A percentile compares a stretch with the other conserved stretches of the same genome.
phyloP scores from a whole-genome alignment of 768 basidiomycete species.

The Paxillus ammoniavirescens region DNA sequence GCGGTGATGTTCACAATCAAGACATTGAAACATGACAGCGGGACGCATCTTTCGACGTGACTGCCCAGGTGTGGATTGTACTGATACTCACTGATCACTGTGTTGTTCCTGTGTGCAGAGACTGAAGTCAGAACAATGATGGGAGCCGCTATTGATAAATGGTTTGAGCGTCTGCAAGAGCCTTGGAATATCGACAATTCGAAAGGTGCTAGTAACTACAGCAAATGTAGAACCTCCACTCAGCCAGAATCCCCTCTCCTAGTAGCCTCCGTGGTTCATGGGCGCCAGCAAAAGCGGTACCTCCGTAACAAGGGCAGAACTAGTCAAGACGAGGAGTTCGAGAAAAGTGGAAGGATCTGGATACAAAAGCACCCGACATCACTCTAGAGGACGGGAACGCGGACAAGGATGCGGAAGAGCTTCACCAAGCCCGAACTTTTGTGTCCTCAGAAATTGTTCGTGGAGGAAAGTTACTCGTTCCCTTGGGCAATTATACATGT shows the following conservation, averaged over 20 bases:
- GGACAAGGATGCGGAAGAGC: conserved; percentile 85
- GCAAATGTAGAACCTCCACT: conserved; percentile 36
- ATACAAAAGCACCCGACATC: conserved; percentile 38
- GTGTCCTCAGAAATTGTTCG: conserved; percentile 80
- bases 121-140: no score
- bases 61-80: no score
- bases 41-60: no score
- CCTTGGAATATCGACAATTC: no score
- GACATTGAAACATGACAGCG: no score
- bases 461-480: conserved; percentile 13
- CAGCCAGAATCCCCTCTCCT: conserved; percentile 34
- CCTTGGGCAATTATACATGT: conserved; percentile 13
- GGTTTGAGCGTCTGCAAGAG: background rate
- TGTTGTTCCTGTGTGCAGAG: no score
- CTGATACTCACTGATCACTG: no score
- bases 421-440: conserved; percentile 90
- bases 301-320: conserved; percentile 49
- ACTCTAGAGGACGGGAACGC: conserved; percentile 91
- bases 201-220: background rate
- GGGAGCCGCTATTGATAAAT: no score
- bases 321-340: conserved; percentile 43
- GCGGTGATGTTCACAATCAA: no score
- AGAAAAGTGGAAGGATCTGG: conserved; percentile 34
- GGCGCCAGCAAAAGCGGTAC: conserved; percentile 70
- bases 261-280: conserved; percentile 51